These are phyloP conservation scores for Sarcodon sp. DNA, from an alignment of 768 basidiomycete genomes.

Conservation along the genomic window DNA sequence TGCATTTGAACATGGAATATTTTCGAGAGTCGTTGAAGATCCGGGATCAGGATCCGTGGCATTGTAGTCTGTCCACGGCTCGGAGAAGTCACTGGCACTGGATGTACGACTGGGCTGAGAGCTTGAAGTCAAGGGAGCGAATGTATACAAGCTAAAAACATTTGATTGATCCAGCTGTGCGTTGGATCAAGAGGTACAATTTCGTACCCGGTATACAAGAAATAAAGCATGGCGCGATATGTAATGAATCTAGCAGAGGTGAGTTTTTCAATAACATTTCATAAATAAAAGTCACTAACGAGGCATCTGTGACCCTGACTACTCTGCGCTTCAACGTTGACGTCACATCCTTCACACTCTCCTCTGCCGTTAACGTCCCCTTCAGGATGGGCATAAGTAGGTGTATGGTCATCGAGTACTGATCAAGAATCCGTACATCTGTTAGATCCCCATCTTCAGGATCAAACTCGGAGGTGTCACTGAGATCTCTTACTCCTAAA, in stretches of 20 bases:
- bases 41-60: too few relatives aligned
- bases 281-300: neutral
- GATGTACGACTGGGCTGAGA: too few relatives aligned
- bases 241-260: neutral
- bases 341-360: neutral
- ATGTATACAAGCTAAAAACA: neutral
- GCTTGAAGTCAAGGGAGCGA: neutral
- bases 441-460: neutral
- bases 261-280: too few relatives aligned
- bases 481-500: too few relatives aligned
- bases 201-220: neutral
- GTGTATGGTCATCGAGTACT: too few relatives aligned
- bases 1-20: neutral
- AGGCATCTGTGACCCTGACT: neutral
- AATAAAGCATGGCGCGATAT: neutral
- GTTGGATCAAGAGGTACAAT: neutral
- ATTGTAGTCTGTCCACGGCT: too few relatives aligned
- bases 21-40: neutral
- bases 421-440: too few relatives aligned
- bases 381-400: too few relatives aligned
- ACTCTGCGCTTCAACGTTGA: neutral
- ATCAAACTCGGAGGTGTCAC: neutral
- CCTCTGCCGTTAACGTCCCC: too few relatives aligned
- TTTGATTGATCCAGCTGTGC: neutral
- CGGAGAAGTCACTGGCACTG: too few relatives aligned